phyloP scores from a whole-genome alignment of 805 yeast genomes.

The Jamesozyma gamospora region DNA sequence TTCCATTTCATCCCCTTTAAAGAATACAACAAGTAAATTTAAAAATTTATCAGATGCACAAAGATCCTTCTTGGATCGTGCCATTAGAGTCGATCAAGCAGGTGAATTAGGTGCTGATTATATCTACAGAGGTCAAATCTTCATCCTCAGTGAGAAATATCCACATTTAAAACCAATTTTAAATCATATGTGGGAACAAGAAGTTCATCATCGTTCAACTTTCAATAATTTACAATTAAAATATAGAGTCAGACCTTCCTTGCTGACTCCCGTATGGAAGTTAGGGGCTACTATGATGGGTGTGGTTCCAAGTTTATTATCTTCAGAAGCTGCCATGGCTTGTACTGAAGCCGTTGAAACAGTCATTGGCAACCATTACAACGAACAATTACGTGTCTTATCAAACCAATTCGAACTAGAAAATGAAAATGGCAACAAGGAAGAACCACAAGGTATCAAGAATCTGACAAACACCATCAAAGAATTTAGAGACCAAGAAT shows the following conservation, averaged over 20 bases:
- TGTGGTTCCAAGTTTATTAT: slow-evolving; percentile 69
- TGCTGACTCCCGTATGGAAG: slow-evolving; percentile 90
- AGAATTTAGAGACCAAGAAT: slow-evolving; percentile 83
- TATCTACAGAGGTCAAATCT: slow-evolving; percentile 84
- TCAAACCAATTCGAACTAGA: slow-evolving; percentile 52
- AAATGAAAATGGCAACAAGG: slow-evolving; percentile 21
- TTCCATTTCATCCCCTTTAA: slow-evolving; percentile 9
- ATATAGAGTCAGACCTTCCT: slow-evolving; percentile 81
- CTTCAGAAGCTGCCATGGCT: slow-evolving; percentile 98
- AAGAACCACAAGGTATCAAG: slow-evolving; percentile 41
- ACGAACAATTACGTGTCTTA: slow-evolving; percentile 73
- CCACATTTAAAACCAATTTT: slow-evolving; percentile 73
- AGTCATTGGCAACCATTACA: slow-evolving; percentile 93
- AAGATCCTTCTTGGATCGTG: slow-evolving; percentile 59
- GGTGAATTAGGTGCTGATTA: slow-evolving; percentile 95
- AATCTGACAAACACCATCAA: slow-evolving; percentile 53
- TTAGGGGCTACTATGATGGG: slow-evolving; percentile 84
- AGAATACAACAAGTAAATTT: slow-evolving; percentile 8
- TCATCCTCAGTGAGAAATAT: slow-evolving; percentile 55
- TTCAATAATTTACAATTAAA: slow-evolving; percentile 68
- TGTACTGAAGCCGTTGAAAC: slow-evolving; percentile 99
- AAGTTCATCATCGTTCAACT: slow-evolving; percentile 78
- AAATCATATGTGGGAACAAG: slow-evolving; percentile 98
- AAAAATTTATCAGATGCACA: slow-evolving; percentile 40
- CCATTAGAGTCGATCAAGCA: slow-evolving; percentile 90